Conservation (phyloP, 192 early-diverging fungal genomes). For the Physocladia obscura region DNA sequence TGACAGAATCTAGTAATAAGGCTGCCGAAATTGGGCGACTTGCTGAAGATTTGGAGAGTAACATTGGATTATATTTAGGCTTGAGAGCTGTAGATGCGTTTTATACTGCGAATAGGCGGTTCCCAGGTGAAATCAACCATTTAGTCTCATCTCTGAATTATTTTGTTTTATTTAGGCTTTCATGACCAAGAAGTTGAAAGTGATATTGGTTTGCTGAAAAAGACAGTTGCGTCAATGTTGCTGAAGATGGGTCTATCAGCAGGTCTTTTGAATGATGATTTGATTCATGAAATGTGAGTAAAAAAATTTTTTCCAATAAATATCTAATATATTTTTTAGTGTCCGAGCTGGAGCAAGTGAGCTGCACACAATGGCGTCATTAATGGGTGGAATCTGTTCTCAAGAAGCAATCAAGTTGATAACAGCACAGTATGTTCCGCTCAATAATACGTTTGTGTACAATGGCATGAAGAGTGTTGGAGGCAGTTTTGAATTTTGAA, state of each 20-base stretch:
- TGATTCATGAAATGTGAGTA: conserved; percentile 68
- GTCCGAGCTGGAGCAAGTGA: conserved; percentile 67
- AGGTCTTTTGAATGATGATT: conserved; percentile 50
- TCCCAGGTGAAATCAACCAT: conserved; percentile 54
- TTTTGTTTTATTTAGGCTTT: conserved; percentile 22
- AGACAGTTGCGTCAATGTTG: conserved; percentile 42
- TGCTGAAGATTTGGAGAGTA: conserved; percentile 53
- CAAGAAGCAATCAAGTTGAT: conserved; percentile 96
- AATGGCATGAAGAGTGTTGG: conserved; percentile 67
- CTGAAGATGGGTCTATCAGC: conserved; percentile 38
- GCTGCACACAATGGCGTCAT: conserved; percentile 79
- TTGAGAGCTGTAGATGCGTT: conserved; percentile 70
- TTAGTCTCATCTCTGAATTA: conserved; percentile 2
- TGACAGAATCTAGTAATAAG: not conserved
- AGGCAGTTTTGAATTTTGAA: conserved; percentile 11
- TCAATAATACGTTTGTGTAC: conserved; percentile 83
- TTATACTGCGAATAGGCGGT: conserved; percentile 52
- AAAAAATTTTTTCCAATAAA: not conserved
- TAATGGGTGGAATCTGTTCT: conserved; percentile 84
- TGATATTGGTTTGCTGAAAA: conserved; percentile 56
- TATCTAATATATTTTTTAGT: conserved; percentile 25
- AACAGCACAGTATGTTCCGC: conserved; percentile 91
- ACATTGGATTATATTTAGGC: conserved; percentile 63
- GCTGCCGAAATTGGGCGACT: conserved; percentile 36
- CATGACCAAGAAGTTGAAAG: conserved; percentile 48